Conservation (phyloP, 345 rosid species). For the Heritiera fomes region DNA sequence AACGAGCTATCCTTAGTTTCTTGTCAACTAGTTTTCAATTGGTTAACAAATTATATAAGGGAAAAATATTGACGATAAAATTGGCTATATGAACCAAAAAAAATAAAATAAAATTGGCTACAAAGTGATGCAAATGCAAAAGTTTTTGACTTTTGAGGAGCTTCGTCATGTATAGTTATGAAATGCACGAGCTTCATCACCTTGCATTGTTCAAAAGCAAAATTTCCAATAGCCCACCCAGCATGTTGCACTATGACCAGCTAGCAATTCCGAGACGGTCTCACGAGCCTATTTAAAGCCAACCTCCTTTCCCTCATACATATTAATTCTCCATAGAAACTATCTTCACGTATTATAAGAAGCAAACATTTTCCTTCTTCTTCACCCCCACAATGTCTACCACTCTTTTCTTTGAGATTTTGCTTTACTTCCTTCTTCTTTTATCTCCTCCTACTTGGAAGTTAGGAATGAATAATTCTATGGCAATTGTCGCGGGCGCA, state of each 20-base stretch:
- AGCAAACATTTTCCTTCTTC: background rate
- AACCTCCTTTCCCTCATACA: background rate
- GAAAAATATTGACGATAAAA: background rate
- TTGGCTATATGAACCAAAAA: background rate
- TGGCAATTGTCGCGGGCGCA: conserved; percentile 21
- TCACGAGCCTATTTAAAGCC: conserved; percentile 43
- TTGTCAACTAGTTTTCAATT: background rate
- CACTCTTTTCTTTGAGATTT: conserved; percentile 16
- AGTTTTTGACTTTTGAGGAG: conserved; percentile 19
- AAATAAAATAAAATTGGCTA: background rate
- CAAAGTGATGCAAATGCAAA: background rate
- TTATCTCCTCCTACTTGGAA: conserved; percentile 20
- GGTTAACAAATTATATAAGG: background rate
- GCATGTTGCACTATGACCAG: background rate
- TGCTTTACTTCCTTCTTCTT: conserved; percentile 33
- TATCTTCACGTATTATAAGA: background rate
- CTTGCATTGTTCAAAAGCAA: conserved; percentile 34
- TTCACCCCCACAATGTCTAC: conserved; percentile 28
- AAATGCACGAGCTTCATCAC: conserved; percentile 49
- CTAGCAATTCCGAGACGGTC: background rate
- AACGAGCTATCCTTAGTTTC: too few species aligned
- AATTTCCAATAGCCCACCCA: conserved; percentile 7
- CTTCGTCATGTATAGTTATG: conserved; percentile 28
- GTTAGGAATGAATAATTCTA: background rate
- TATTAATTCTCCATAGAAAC: background rate